A percentile compares a stretch with the other conserved stretches of the same genome.
Evolutionary conservation across 352 stramenopile species (phyloP).

Genomic region (Phytopythium boreale): DNA sequence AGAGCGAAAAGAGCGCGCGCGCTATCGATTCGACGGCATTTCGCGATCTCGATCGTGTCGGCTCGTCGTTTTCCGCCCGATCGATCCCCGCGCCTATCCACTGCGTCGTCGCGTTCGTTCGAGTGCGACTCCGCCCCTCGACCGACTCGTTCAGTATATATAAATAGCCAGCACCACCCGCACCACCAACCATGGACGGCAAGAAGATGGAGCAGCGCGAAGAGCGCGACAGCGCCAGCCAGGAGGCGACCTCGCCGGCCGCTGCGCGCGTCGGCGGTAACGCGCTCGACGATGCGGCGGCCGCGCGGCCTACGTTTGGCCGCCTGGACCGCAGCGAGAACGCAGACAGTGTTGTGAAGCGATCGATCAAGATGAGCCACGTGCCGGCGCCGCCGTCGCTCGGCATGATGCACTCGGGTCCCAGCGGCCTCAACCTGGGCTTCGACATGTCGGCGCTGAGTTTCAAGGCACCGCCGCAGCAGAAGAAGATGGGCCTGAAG

Average conservation of each 20-base stretch:
- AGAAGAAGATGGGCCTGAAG: conserved; percentile 31
- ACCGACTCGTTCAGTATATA: background rate
- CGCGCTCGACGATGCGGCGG: conserved; percentile 11
- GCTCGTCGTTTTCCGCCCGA: background rate
- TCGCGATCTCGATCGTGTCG: background rate
- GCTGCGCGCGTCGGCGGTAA: background rate
- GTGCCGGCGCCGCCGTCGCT: conserved; percentile 39
- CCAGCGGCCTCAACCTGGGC: conserved; percentile 15
- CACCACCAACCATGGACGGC: conserved; percentile 1
- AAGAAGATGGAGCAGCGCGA: background rate
- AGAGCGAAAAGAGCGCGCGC: background rate
- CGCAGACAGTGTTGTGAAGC: conserved; percentile 41
- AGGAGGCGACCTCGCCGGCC: conserved; percentile 32
- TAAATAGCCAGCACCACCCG: background rate
- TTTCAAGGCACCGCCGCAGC: conserved; percentile 35
- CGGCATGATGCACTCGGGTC: conserved; percentile 26
- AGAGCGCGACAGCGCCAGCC: conserved; percentile 45
- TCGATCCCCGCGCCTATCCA: background rate
- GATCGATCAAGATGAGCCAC: conserved; percentile 48
- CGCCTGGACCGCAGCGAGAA: conserved; percentile 44
- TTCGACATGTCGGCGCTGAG: conserved; percentile 9
- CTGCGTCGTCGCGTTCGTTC: background rate
- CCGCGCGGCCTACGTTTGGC: conserved; percentile 25
- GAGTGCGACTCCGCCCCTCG: background rate
- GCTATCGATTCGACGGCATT: background rate